A percentile compares a stretch with the other conserved stretches of the same genome.
These are phyloP conservation scores for Cucurbitaria berberidis DNA, from an alignment of 2,329 filamentous ascomycete species.

Conservation along the genomic window DNA sequence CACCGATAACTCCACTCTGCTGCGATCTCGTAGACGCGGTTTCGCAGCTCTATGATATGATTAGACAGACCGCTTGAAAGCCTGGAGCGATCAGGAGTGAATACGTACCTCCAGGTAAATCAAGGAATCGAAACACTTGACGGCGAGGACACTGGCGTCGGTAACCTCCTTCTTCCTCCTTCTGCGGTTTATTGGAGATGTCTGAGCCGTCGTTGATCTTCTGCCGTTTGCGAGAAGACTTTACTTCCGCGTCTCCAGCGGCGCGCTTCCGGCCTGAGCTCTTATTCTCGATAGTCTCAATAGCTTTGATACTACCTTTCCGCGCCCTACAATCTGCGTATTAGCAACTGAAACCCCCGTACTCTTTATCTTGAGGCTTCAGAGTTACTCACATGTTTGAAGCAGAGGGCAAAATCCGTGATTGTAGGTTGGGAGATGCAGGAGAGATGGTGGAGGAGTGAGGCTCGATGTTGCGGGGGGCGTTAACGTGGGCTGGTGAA, in stretches of 20 bases:
- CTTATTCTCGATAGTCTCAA: slow-evolving; percentile 3
- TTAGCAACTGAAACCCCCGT: slow-evolving; percentile 1
- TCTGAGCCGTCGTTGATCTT: neutral
- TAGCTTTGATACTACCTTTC: slow-evolving; percentile 1
- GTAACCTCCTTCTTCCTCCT: neutral
- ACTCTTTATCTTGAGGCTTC: neutral
- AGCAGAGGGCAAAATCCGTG: neutral
- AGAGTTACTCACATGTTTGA: slow-evolving; percentile 6
- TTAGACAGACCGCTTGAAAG: slow-evolving; percentile 8
- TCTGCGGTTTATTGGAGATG: neutral
- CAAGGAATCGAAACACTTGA: slow-evolving; percentile 24
- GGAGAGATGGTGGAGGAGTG: slow-evolving; percentile 10
- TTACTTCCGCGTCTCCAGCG: neutral
- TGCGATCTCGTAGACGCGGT: slow-evolving; percentile 27
- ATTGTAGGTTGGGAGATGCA: slow-evolving; percentile 7
- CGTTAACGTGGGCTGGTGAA: neutral
- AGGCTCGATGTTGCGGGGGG: slow-evolving; percentile 9
- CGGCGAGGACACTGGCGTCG: too few species aligned
- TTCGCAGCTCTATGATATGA: slow-evolving; percentile 27
- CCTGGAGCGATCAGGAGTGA: neutral
- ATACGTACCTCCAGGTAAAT: slow-evolving; percentile 30
- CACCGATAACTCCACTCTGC: slow-evolving; percentile 5
- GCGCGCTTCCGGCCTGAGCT: slow-evolving; percentile 7
- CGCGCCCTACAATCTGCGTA: slow-evolving; percentile 5
- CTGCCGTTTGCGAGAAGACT: slow-evolving; percentile 10